Percentiles rank a stretch among this genome's conserved stretches.
phyloP scores from a whole-genome alignment of 2,329 filamentous ascomycete species.

The Epichloe elymi region DNA sequence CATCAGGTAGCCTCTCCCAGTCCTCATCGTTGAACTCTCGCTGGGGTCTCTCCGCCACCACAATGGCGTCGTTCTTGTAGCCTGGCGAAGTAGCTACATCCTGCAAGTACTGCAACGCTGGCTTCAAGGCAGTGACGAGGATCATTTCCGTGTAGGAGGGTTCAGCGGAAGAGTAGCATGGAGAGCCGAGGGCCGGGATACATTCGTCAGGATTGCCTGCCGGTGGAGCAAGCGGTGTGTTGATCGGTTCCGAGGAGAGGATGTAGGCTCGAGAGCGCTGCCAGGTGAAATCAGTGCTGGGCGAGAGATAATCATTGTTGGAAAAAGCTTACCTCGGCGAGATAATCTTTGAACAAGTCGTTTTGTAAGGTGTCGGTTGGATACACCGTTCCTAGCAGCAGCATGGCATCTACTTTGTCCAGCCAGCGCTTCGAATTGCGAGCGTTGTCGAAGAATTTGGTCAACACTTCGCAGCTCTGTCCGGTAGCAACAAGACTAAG shows the following conservation, averaged over 20 bases:
- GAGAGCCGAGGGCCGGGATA: constrained; percentile 43
- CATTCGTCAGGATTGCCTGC: constrained; percentile 30
- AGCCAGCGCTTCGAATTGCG: constrained; percentile 36
- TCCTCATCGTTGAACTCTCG: constrained; percentile 14
- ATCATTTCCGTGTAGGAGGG: constrained; percentile 45
- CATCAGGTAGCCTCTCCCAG: constrained; percentile 19
- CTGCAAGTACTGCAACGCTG: constrained; percentile 49
- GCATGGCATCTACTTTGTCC: constrained; percentile 31
- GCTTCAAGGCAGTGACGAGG: constrained; percentile 39
- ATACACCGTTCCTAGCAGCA: constrained; percentile 35
- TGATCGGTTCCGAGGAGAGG: constrained; percentile 35
- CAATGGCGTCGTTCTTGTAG: constrained; percentile 28
- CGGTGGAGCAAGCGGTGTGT: constrained; percentile 39
- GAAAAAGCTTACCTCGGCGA: constrained; percentile 30
- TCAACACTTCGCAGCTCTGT: constrained; percentile 45
- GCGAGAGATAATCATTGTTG: too few species aligned
- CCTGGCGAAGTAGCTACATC: constrained; percentile 30
- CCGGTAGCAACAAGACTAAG: constrained; percentile 62
- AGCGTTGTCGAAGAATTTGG: constrained; percentile 44
- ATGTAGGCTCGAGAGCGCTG: constrained; percentile 50
- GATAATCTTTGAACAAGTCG: constrained; percentile 32
- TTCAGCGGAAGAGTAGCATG: constrained; percentile 57
- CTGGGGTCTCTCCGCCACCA: constrained; percentile 14
- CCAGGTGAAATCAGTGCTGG: not conserved
- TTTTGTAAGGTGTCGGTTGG: constrained; percentile 26